Base-by-base conservation (phyloP, 305 asterid genomes). In the Striga hermonthica region DNA sequence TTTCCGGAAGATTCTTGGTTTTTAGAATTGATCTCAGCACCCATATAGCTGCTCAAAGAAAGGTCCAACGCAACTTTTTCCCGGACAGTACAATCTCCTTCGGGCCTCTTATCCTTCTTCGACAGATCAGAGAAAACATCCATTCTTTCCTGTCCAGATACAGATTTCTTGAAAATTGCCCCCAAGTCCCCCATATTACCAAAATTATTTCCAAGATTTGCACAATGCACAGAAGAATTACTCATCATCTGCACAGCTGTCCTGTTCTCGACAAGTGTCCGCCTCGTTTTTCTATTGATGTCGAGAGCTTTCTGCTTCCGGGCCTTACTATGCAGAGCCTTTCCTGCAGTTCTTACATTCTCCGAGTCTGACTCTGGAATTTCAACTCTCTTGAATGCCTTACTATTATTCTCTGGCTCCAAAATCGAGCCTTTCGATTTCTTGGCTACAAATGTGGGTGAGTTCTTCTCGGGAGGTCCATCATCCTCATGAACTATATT, bases 11-110 rank as follows among this genome's bases (percentile, higher is more conserved):
- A 68, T 39, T 59, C 48, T 56, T 57, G 76, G 16, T 31, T 47
- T 34, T 67, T 28, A 6, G 67, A 31, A 35, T 55, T 71, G 57
- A 39, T 75, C 55, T 77, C 86, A 22, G 69, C 65, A 35, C 54
- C 66, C 57, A 43, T 35, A 40, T 9, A 65, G 76, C 76, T 76
- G 74, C 64, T 76, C 43, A 81, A 72, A 3, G 83, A 79, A 74
- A 79, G 82, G 13, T 81, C 82, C 82, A 79, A 60, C 9, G 75
- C 63, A 48, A 67, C 65, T 31, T 76, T 72, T 68, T 61, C 75
- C 68, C 63, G 64, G 28, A 31, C 10, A 28, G 16, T 68, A 68
- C 37, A 40, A 68, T 75, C 73, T 43, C 68, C 85, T 68, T 56
- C 77, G 16, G 80, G 73, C 45, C 69, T 72, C 77, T 70, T 77